phyloP scores from a whole-genome alignment of 352 stramenopile species.

The Pythium apleroticum region DNA sequence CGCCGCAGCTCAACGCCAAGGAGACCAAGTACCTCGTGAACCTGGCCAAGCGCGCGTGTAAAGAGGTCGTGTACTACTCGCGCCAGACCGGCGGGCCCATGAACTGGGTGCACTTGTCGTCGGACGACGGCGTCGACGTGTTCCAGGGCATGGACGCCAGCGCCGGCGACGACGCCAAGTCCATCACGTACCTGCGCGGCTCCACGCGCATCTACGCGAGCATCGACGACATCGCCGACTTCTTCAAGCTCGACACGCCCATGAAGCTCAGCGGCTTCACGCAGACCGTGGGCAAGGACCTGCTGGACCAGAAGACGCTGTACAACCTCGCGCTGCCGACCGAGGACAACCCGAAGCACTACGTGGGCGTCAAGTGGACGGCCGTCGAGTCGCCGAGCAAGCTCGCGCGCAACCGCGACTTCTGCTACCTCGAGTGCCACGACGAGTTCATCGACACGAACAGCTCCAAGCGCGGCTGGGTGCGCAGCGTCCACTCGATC shows the following conservation, averaged over 20 bases:
- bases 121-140: slow-evolving; percentile 69
- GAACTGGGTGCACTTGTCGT: slow-evolving; percentile 75
- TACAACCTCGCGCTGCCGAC: slow-evolving; percentile 62
- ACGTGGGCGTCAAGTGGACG: slow-evolving; percentile 83
- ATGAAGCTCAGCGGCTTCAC: slow-evolving; percentile 70
- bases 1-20: slow-evolving; percentile 55
- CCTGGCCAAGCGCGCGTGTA: slow-evolving; percentile 77
- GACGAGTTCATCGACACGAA: slow-evolving; percentile 83
- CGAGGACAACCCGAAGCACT: slow-evolving; percentile 77
- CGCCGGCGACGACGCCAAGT: slow-evolving; percentile 24
- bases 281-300: slow-evolving; percentile 72
- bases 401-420: slow-evolving; percentile 75
- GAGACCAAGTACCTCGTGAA: slow-evolving; percentile 69
- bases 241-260: slow-evolving; percentile 74
- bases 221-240: slow-evolving; percentile 78
- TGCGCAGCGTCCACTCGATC: slow-evolving; percentile 79
- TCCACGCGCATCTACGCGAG: slow-evolving; percentile 72
- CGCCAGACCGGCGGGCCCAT: slow-evolving; percentile 63
- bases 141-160: slow-evolving; percentile 69
- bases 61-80: slow-evolving; percentile 86
- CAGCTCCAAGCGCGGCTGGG: slow-evolving; percentile 68
- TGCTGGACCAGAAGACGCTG: slow-evolving; percentile 80
- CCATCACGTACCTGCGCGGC: slow-evolving; percentile 69
- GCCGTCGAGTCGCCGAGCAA: slow-evolving; percentile 74
- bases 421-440: slow-evolving; percentile 86